Conservation (phyloP, 768 basidiomycete species). For the Tylopilus subfusipes region DNA sequence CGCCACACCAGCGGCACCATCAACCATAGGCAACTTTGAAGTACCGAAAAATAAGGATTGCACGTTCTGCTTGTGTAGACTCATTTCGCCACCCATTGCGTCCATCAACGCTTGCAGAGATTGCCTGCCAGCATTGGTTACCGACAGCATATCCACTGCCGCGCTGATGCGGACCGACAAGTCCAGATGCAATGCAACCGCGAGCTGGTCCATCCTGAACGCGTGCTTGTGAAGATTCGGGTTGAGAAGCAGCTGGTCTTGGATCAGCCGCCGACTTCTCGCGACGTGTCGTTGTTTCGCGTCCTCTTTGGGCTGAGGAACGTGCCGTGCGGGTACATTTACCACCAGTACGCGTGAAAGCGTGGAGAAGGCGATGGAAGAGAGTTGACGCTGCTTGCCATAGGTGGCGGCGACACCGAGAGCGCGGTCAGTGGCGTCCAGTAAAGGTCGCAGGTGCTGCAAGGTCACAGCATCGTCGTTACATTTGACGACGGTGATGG, state of each 20-base stretch:
- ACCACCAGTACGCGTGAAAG: constrained; percentile 35
- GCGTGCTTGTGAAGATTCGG: constrained; percentile 33
- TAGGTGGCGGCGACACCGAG: constrained; percentile 46
- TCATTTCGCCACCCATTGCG: constrained; percentile 37
- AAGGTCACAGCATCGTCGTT: constrained; percentile 26
- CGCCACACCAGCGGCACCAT: constrained; percentile 24
- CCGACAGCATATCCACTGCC: constrained; percentile 43
- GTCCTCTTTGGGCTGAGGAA: neutral
- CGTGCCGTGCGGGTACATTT: constrained; percentile 20
- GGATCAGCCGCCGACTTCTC: constrained; percentile 24
- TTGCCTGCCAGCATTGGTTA: constrained; percentile 21
- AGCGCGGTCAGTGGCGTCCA: constrained; percentile 20
- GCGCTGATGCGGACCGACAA: constrained; percentile 30
- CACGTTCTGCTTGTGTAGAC: constrained; percentile 28
- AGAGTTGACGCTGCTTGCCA: constrained; percentile 33
- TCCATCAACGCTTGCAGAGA: constrained; percentile 35
- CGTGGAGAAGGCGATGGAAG: constrained; percentile 40
- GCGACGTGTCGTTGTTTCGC: neutral
- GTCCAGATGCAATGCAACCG: constrained; percentile 39
- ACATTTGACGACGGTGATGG: constrained; percentile 29
- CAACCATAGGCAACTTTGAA: constrained; percentile 15
- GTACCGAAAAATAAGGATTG: constrained; percentile 28
- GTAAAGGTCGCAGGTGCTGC: constrained; percentile 27
- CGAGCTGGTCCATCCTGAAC: constrained; percentile 47
- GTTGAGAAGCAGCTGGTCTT: constrained; percentile 33